Percentiles rank a stretch among this genome's conserved stretches.
These are phyloP conservation scores for Melaleuca quinquenervia DNA, from an alignment of 345 rosid genomes.

Conservation along the genomic window DNA sequence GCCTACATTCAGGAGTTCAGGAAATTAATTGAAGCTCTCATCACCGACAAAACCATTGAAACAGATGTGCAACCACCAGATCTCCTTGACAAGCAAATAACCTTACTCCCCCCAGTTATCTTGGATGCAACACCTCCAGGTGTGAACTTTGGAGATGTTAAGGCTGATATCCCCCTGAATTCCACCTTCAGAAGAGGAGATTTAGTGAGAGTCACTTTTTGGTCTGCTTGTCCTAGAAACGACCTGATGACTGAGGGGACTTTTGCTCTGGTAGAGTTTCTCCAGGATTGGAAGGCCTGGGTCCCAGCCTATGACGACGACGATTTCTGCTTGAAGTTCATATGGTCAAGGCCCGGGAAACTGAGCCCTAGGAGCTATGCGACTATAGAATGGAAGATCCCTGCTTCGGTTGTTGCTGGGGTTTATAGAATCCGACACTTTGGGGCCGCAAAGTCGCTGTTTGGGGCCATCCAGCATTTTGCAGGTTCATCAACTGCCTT, in stretches of 20 bases:
- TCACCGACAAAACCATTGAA: conserved; percentile 26
- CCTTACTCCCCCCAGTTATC: conserved; percentile 62
- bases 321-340: conserved; percentile 70
- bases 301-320: conserved; percentile 72
- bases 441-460: conserved; percentile 67
- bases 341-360: conserved; percentile 67
- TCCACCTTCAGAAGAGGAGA: conserved; percentile 53
- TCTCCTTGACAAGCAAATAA: conserved; percentile 55
- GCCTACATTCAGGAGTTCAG: conserved; percentile 85
- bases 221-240: conserved; percentile 87
- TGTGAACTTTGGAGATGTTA: conserved; percentile 59
- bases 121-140: conserved; percentile 56
- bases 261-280: conserved; percentile 64
- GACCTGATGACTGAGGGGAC: conserved; percentile 92
- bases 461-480: conserved; percentile 57
- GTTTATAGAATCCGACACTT: conserved; percentile 73
- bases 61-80: conserved; percentile 66
- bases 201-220: conserved; percentile 52
- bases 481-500: conserved; percentile 80
- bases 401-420: conserved; percentile 39
- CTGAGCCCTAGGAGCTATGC: conserved; percentile 60
- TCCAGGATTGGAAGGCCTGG: conserved; percentile 50
- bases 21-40: conserved; percentile 62
- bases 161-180: conserved; percentile 44
- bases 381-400: conserved; percentile 69